These are phyloP conservation scores for Hypomyces rosellus DNA, from an alignment of 2,329 filamentous ascomycete species.

Conservation along the genomic window DNA sequence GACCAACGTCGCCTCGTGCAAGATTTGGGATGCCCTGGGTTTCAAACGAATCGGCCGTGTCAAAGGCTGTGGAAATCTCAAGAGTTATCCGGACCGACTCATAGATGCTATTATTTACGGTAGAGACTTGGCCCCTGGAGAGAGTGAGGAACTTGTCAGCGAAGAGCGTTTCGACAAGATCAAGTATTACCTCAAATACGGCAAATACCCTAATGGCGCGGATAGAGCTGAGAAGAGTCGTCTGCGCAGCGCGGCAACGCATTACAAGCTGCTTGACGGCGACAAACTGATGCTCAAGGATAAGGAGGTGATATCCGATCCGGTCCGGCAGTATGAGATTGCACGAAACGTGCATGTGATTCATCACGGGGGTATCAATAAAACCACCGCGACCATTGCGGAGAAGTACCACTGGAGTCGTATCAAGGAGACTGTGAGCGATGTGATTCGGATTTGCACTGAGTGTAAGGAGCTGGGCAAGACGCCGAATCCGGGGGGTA, in stretches of 20 bases:
- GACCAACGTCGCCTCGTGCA: conserved; percentile 83
- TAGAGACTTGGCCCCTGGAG: conserved; percentile 49
- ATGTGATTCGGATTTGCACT: conserved; percentile 85
- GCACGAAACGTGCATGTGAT: conserved; percentile 67
- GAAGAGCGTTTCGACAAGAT: conserved; percentile 99
- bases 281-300: conserved; percentile 94
- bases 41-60: conserved; percentile 90
- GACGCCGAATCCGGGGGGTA: conserved; percentile 31
- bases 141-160: conserved; percentile 76
- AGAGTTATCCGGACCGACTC: conserved; percentile 60
- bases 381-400: conserved; percentile 89
- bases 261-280: conserved; percentile 76
- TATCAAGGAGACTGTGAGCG: conserved; percentile 94
- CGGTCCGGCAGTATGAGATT: conserved; percentile 84
- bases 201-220: conserved; percentile 86
- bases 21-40: conserved; percentile 85
- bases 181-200: conserved; percentile 91
- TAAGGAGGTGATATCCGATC: conserved; percentile 93
- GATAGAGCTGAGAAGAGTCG: conserved; percentile 94
- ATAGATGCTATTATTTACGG: conserved; percentile 77
- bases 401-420: conserved; percentile 96
- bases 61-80: conserved; percentile 62
- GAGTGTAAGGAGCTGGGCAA: conserved; percentile 81
- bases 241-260: conserved; percentile 84
- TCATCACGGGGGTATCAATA: conserved; percentile 92